These are phyloP conservation scores for Fistulinella prunicolor DNA, from an alignment of 768 basidiomycete genomes.

Conservation along the genomic window DNA sequence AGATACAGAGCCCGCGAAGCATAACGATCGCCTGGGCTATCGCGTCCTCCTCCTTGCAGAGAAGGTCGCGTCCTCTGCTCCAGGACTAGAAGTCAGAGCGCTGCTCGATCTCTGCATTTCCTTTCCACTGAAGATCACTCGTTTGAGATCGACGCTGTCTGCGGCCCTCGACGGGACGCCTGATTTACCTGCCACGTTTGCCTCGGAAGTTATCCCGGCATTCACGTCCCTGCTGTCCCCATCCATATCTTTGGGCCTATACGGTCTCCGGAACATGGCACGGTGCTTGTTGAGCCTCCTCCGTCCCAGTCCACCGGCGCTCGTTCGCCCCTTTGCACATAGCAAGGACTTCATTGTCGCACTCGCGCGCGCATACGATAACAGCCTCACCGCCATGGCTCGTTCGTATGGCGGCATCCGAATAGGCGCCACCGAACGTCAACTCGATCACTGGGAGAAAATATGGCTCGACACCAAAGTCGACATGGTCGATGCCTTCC, in stretches of 20 bases:
- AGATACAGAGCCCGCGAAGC: conserved; percentile 21
- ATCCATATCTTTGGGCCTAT: conserved; percentile 48
- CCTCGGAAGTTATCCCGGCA: conserved; percentile 52
- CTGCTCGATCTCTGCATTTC: conserved; percentile 63
- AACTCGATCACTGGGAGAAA: conserved; percentile 63
- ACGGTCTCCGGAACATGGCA: conserved; percentile 61
- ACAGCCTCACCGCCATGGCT: conserved; percentile 52
- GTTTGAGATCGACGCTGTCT: conserved; percentile 43
- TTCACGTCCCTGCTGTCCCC: conserved; percentile 49
- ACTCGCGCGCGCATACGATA: conserved; percentile 59
- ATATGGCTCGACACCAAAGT: conserved; percentile 75
- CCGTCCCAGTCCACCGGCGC: conserved; percentile 44
- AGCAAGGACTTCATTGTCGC: conserved; percentile 51
- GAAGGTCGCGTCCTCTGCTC: conserved; percentile 41
- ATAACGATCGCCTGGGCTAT: conserved; percentile 46
- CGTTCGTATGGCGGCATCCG: conserved; percentile 58
- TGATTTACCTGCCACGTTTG: conserved; percentile 32
- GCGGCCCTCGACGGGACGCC: conserved; percentile 36
- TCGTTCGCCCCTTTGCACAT: conserved; percentile 52
- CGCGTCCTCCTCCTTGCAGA: conserved; percentile 56
- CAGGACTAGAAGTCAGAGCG: conserved; percentile 47
- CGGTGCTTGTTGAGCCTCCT: conserved; percentile 57
- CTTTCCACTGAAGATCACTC: conserved; percentile 46
- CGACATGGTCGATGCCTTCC: conserved; percentile 65
- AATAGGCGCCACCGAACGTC: conserved; percentile 23